Conservation (phyloP, 148 eudicot genomes). For the Hydrangea macrophylla region DNA sequence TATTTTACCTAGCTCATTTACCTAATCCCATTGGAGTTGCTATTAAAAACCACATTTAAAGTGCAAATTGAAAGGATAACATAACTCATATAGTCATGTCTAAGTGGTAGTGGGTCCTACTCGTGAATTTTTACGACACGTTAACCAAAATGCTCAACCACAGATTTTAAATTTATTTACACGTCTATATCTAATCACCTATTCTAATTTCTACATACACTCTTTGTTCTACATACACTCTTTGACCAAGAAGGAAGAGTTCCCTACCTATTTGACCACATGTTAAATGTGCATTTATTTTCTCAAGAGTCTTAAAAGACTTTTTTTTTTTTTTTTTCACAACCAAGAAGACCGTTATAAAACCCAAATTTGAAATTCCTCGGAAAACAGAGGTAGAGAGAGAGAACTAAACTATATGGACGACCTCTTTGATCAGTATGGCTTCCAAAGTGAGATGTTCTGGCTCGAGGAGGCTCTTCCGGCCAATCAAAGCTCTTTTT, state of each 20-base stretch:
- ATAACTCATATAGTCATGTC: too few relatives aligned
- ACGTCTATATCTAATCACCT: too few relatives aligned
- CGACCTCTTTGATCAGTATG: constrained; percentile 22
- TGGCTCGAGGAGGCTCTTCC: constrained; percentile 9
- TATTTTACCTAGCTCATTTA: too few relatives aligned
- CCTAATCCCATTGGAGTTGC: too few relatives aligned
- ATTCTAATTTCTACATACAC: too few relatives aligned
- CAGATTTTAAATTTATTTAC: too few relatives aligned
- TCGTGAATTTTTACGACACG: too few relatives aligned
- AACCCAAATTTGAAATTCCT: constrained; percentile 8
- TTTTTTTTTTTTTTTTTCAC: background rate
- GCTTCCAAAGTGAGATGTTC: constrained; percentile 2
- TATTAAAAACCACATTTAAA: too few relatives aligned
- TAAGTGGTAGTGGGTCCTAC: too few relatives aligned
- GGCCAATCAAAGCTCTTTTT: constrained; percentile 26
- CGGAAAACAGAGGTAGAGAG: background rate
- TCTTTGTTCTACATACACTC: background rate
- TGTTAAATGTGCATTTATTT: constrained; percentile 21
- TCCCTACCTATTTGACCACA: constrained; percentile 19
- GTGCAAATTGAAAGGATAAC: too few relatives aligned
- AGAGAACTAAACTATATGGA: constrained; percentile 14
- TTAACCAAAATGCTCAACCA: too few relatives aligned
- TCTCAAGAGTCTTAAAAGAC: too few relatives aligned
- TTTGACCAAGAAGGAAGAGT: constrained; percentile 6
- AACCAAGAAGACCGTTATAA: constrained; percentile 2